These are phyloP conservation scores for Crocinoboletus sp. DNA, from an alignment of 1,284 basidiomycete genomes.

Conservation along the genomic window DNA sequence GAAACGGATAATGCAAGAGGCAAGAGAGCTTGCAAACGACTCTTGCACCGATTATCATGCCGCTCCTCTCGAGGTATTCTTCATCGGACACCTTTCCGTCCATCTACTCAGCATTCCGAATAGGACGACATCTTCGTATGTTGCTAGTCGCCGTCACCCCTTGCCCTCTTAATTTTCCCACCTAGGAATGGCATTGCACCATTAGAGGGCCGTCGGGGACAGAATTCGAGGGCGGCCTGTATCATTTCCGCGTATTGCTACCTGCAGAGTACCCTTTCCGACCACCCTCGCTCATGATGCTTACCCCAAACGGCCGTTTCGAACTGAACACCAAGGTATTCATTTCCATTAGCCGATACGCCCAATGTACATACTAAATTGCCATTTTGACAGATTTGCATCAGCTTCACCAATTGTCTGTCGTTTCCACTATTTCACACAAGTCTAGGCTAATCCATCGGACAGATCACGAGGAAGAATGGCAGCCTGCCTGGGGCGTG, in stretches of 20 bases:
- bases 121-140: slow-evolving; percentile 82
- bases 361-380: slow-evolving; percentile 13
- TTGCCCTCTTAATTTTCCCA: slow-evolving; percentile 28
- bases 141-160: slow-evolving; percentile 1
- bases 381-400: slow-evolving; percentile 66
- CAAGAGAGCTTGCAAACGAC: slow-evolving; percentile 81
- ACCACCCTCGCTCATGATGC: slow-evolving; percentile 90
- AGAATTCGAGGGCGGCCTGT: slow-evolving; percentile 88
- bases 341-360: slow-evolving; percentile 26
- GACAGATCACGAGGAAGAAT: slow-evolving; percentile 81
- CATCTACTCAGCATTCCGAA: slow-evolving; percentile 12
- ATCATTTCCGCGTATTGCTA: slow-evolving; percentile 89
- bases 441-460: slow-evolving; percentile 23
- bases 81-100: background rate
- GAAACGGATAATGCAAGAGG: slow-evolving; percentile 97
- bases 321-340: slow-evolving; percentile 91
- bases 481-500: slow-evolving; percentile 98
- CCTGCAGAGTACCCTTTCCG: slow-evolving; percentile 94
- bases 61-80: slow-evolving; percentile 76
- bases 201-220: slow-evolving; percentile 83
- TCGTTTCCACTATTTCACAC: slow-evolving; percentile 21
- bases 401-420: slow-evolving; percentile 86
- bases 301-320: slow-evolving; percentile 94
- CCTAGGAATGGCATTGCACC: slow-evolving; percentile 96
- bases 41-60: slow-evolving; percentile 81